Evolutionary conservation across 176 grass and related monocot genomes (phyloP), one percentile per base, ranked within the genome.

Genomic region (Hsuehochloa calcarea): DNA sequence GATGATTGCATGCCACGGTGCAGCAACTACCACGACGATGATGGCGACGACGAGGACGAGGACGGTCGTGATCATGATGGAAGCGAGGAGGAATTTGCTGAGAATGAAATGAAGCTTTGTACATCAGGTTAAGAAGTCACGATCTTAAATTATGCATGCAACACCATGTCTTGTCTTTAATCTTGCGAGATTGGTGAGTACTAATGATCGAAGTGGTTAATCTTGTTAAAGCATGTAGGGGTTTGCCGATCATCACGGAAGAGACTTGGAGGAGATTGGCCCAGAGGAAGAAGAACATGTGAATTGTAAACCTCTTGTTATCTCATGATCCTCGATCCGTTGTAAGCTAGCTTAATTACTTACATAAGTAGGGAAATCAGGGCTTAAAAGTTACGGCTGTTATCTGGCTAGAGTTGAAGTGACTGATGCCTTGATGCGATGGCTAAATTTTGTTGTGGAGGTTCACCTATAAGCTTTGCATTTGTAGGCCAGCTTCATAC

Each of bases 191-290:
- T 39, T 67, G 45, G 54, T 73, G 8, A 4, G 20, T 17, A 29
- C 27, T 14, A 17, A 73, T 86, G 72, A 83, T 77, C 44, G 1
- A 72, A 20, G 23, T 40, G 62, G 50, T 39, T 88, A 12, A 74
- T 85, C 8, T 68, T 87, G 79, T n/a, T 49, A 40, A 80, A 26
- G 8, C 89, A 87, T 85, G 75, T 63, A 91, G 20, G 8, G 81
- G 58, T 20, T 47, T 84, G 69, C 89, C 80, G 6, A 91, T 87
- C 43, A 84, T 87, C 51, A 47, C 75, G 8, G 75, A 40, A 75
- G 81, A 87, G 71, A 39, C 69, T 63, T 91, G 85, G 81, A 84
- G 52, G 35, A 87, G 52, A 67, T 65, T 87, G 46, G 19, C 45
- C 2, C 38, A 61, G 61, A 65, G 23, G 40, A 63, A 41, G 12